A percentile compares a stretch with the other conserved stretches of the same genome.
These are phyloP conservation scores for Sporobolus alterniflorus DNA, from an alignment of 202 grass and related monocot species.

Conservation along the genomic window DNA sequence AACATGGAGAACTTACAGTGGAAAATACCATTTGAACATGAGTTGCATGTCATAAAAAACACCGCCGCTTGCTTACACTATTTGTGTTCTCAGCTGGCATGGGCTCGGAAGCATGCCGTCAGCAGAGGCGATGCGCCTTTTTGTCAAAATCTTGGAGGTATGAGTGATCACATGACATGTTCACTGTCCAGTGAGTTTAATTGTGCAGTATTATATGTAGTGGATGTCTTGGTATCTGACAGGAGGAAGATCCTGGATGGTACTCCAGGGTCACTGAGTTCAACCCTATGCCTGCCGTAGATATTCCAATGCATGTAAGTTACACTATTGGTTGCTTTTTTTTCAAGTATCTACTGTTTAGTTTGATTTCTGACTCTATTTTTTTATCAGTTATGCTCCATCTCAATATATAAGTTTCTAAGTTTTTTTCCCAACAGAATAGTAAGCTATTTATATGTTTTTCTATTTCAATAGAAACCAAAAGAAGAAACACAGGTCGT, in stretches of 20 bases:
- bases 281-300: slow-evolving; percentile 68
- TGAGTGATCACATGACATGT: slow-evolving; percentile 9
- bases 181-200: slow-evolving; percentile 24
- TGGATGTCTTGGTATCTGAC: slow-evolving; percentile 29
- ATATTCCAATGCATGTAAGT: slow-evolving; percentile 95
- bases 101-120: slow-evolving; percentile 91
- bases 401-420: neutral
- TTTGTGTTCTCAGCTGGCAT: slow-evolving; percentile 80
- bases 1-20: neutral
- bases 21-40: neutral
- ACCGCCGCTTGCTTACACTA: slow-evolving; percentile 4
- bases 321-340: slow-evolving; percentile 11
- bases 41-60: neutral
- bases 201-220: slow-evolving; percentile 27
- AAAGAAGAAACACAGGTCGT: slow-evolving; percentile 52
- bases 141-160: slow-evolving; percentile 99
- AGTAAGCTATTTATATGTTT: slow-evolving; percentile 18
- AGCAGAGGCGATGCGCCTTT: slow-evolving; percentile 95
- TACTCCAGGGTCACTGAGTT: slow-evolving; percentile 79
- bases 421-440: neutral
- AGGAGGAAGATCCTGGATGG: slow-evolving; percentile 99
- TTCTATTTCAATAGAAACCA: slow-evolving; percentile 64
- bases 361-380: slow-evolving; percentile 2
- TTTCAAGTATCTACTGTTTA: neutral
- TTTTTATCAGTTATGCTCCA: slow-evolving; percentile 16